Conservation (phyloP, 306 rosid genomes). For the Dalbergia cochinchinensis region DNA sequence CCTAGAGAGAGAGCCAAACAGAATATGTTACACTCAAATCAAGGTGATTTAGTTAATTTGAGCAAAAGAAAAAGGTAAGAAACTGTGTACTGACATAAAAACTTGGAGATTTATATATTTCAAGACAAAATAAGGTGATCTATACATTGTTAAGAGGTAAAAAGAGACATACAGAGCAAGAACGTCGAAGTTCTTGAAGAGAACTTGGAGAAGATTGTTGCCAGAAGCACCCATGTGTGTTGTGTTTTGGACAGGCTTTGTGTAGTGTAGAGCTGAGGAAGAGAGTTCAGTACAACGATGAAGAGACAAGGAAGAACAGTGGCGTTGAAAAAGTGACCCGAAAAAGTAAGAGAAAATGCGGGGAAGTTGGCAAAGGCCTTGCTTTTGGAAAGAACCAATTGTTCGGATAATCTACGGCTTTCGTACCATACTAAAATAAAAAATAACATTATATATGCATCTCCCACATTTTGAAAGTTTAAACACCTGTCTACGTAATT, state of each 20-base stretch:
- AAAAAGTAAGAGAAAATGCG: conserved; percentile 6
- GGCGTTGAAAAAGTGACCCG: neutral
- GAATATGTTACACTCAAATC: neutral
- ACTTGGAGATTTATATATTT: too few species aligned
- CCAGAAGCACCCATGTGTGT: conserved; percentile 64
- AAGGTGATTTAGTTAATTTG: neutral
- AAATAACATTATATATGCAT: too few species aligned
- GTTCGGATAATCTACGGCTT: conserved; percentile 52
- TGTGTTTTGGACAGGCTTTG: neutral
- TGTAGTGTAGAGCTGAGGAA: conserved; percentile 13
- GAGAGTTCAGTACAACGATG: neutral
- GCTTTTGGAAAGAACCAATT: conserved; percentile 30
- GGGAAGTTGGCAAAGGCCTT: conserved; percentile 43
- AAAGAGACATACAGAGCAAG: conserved; percentile 76
- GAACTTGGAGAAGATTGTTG: conserved; percentile 78
- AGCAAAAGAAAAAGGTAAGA: neutral
- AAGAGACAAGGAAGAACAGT: neutral
- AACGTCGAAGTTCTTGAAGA: conserved; percentile 83
- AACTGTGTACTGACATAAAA: neutral
- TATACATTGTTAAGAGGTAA: neutral
- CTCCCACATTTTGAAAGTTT: too few species aligned
- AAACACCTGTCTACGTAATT: too few species aligned
- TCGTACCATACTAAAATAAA: too few species aligned
- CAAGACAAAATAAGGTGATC: neutral
- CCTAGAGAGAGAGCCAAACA: conserved; percentile 54